Percentiles rank a stretch among this genome's conserved stretches.
These are phyloP conservation scores for Peribolospora kevripleyi DNA, from an alignment of 768 basidiomycete species.

Conservation along the genomic window DNA sequence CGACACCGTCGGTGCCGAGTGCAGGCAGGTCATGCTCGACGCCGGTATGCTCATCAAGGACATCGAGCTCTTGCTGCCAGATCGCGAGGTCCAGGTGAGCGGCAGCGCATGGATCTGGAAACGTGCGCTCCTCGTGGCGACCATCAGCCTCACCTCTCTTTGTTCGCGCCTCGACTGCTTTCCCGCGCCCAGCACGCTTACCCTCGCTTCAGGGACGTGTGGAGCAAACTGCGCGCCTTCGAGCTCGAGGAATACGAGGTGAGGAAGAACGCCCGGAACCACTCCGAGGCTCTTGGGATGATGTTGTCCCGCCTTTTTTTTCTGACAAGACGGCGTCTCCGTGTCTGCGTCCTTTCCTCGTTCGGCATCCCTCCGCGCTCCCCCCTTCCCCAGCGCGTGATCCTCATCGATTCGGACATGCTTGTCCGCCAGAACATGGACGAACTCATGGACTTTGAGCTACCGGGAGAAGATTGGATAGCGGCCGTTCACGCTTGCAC, in stretches of 20 bases:
- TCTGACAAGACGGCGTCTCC: too few relatives aligned
- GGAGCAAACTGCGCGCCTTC: constrained; percentile 32
- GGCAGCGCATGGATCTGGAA: constrained; percentile 5
- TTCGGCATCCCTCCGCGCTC: too few relatives aligned
- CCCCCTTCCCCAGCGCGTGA: constrained; percentile 22
- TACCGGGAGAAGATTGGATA: constrained; percentile 40
- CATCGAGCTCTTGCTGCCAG: constrained; percentile 31
- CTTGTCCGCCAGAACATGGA: constrained; percentile 62
- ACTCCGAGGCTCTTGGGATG: not conserved
- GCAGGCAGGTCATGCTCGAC: constrained; percentile 25
- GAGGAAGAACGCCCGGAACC: not conserved
- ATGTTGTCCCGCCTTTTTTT: not conserved
- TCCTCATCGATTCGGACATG: constrained; percentile 77
- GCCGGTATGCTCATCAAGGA: constrained; percentile 30
- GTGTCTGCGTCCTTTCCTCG: too few relatives aligned
- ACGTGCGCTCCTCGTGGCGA: not conserved
- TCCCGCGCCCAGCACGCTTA: not conserved
- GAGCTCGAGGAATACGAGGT: constrained; percentile 21
- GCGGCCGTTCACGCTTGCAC: constrained; percentile 77
- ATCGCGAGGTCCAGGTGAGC: constrained; percentile 33
- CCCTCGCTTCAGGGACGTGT: constrained; percentile 35
- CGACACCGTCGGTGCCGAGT: too few relatives aligned
- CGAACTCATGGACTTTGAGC: constrained; percentile 26
- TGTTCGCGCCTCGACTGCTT: not conserved
- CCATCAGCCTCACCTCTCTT: too few relatives aligned